Base-by-base conservation (phyloP, 176 grass and related monocot genomes). In the Lolium rigidum region DNA sequence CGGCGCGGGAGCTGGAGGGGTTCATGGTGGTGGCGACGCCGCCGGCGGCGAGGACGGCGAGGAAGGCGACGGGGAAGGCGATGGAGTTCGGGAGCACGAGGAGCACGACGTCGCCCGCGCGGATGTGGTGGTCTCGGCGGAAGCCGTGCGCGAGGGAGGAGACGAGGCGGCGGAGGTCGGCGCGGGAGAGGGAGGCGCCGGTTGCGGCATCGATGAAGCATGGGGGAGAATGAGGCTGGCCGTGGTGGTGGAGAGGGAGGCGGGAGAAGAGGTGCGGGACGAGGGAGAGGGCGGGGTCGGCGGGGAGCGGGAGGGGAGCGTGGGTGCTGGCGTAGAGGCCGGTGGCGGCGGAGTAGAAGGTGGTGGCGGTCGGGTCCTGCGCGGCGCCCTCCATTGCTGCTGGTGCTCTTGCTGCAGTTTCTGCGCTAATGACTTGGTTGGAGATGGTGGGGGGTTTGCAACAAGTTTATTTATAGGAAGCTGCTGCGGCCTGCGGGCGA, bases 221-320 rank as follows among this genome's bases (percentile, higher is more conserved):
- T 5, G 60, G 70, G 5, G 41, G 62, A 17, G 41, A 64, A 64
- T 80, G 78, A 41, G 68, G 87, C 78, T 26, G 10, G 60, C 64
- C 24, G 83, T 81, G 59, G 69, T 75, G 67, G 81, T 86, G 75
- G 4, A 28, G 21, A 15, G 94, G 95, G 3, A 82, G 7, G 73
- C 47, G 86, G 70, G 93, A 82, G 89, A 95, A 87, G 74, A 98
- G 70, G 83, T 90, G 92, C 28, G 89, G 91, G 15, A 93, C 91
- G 80, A 95, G 77, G 82, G 92, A 92, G 73, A 87, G 84, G 50
- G n/a, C 43, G 12, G 87, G 89, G 43, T 95, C 86, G 21, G 81
- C 41, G 2, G 95, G 91, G 28, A 98, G 89, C 2, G 62, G 38
- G 18, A 83, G 60, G 58, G 87, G 38, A 1, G 86, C 10, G 84